Conservation (phyloP, 371 early-diverging fungal species). For the Rhizopus sp. region DNA sequence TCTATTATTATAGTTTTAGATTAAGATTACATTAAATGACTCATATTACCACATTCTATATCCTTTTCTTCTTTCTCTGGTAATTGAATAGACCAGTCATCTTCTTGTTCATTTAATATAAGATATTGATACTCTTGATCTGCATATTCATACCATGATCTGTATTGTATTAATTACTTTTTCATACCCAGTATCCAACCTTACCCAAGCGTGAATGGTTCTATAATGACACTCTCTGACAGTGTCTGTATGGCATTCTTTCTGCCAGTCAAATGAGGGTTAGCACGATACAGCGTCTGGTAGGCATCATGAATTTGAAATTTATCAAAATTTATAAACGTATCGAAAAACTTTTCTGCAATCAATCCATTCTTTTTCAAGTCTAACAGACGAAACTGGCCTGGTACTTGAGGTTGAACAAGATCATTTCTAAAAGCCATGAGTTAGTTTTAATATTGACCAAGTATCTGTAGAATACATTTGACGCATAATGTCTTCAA, state of each 20-base stretch:
- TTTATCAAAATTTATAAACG: conserved; percentile 46
- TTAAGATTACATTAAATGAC: not conserved
- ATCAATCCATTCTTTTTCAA: conserved; percentile 43
- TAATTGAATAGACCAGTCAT: conserved; percentile 1
- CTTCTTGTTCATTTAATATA: conserved; percentile 15
- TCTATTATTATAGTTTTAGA: not conserved
- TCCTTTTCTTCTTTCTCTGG: conserved; percentile 4
- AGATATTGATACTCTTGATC: conserved; percentile 21
- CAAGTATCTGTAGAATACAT: conserved; percentile 25
- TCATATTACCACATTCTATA: not conserved
- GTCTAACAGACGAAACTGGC: conserved; percentile 42
- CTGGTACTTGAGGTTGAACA: conserved; percentile 39
- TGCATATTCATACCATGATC: conserved; percentile 24
- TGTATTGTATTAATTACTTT: not conserved
- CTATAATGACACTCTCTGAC: not conserved
- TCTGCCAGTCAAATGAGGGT: conserved; percentile 27
- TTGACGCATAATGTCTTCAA: conserved; percentile 52
- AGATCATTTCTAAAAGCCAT: conserved; percentile 41
- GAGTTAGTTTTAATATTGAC: not conserved
- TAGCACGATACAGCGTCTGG: conserved; percentile 37
- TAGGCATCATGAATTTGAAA: conserved; percentile 49
- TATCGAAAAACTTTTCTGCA: conserved; percentile 55
- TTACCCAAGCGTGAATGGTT: conserved; percentile 9
- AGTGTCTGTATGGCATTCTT: not conserved
- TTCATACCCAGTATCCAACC: not conserved